Evolutionary conservation across 768 basidiomycete genomes (phyloP).

Genomic region (Suillus subalutaceus): DNA sequence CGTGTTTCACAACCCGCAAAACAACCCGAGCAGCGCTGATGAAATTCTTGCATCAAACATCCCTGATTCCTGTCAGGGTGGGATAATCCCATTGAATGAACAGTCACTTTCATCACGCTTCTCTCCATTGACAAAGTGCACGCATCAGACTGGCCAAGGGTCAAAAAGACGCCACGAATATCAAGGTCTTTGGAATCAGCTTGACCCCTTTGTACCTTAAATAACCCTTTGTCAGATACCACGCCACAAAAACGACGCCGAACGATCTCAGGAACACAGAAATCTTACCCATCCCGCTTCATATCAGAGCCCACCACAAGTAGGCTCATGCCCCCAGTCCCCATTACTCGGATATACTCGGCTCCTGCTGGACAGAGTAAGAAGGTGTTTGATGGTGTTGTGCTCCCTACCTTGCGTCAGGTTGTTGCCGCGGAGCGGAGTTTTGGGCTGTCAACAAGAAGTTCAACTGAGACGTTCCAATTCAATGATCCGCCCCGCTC

Average conservation of each 20-base stretch:
- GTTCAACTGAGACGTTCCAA: neutral
- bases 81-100: neutral
- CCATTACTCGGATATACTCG: constrained; percentile 25
- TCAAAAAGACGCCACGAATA: neutral
- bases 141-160: neutral
- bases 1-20: neutral
- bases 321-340: constrained; percentile 23
- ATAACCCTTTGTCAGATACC: constrained; percentile 15
- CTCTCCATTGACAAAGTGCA: neutral
- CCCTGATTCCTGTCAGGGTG: neutral
- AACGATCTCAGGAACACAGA: constrained; percentile 12
- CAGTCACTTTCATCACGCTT: neutral
- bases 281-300: constrained; percentile 20
- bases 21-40: neutral
- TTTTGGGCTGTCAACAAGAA: neutral
- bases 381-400: constrained; percentile 33
- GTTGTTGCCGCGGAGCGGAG: constrained; percentile 16
- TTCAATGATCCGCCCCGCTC: constrained; percentile 7
- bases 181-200: neutral
- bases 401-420: constrained; percentile 29
- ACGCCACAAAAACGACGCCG: constrained; percentile 27
- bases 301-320: constrained; percentile 34
- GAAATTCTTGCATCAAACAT: neutral
- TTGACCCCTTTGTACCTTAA: constrained; percentile 15
- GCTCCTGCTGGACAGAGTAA: constrained; percentile 20